phyloP scores from a whole-genome alignment of 2,329 filamentous ascomycete genomes.

The Talaromyces sp. region DNA sequence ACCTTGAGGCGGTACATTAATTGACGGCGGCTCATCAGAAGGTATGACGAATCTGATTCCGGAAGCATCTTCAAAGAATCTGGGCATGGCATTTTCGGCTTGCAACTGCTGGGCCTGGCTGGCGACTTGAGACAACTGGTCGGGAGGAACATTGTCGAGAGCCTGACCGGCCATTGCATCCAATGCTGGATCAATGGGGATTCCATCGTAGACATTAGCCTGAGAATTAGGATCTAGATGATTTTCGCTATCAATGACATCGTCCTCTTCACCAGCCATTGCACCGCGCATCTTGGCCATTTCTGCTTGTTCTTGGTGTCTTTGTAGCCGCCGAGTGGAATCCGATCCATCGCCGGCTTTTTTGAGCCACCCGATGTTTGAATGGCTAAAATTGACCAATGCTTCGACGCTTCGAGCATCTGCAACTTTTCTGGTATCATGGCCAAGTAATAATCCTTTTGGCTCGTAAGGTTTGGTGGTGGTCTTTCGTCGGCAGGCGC shows the following conservation, averaged over 20 bases:
- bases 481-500: conserved; percentile 62
- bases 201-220: conserved; percentile 18
- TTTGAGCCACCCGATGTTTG: conserved; percentile 79
- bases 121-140: conserved; percentile 7
- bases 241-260: conserved; percentile 28
- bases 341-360: conserved; percentile 48
- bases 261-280: conserved; percentile 38
- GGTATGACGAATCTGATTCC: conserved; percentile 30
- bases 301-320: conserved; percentile 50
- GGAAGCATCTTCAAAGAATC: conserved; percentile 25
- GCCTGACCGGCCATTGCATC: conserved; percentile 9
- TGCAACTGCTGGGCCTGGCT: conserved; percentile 5
- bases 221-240: conserved; percentile 4
- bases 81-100: conserved; percentile 18
- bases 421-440: conserved; percentile 84
- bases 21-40: conserved; percentile 7
- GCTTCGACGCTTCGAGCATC: conserved; percentile 87
- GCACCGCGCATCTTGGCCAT: conserved; percentile 43
- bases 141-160: conserved; percentile 5
- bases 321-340: conserved; percentile 41
- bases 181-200: conserved; percentile 41
- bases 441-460: conserved; percentile 79
- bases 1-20: background rate
- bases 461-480: conserved; percentile 77
- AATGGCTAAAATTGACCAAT: conserved; percentile 82